phyloP scores from a whole-genome alignment of 2,329 filamentous ascomycete species.

The Calonectria pseudoreteaudii region DNA sequence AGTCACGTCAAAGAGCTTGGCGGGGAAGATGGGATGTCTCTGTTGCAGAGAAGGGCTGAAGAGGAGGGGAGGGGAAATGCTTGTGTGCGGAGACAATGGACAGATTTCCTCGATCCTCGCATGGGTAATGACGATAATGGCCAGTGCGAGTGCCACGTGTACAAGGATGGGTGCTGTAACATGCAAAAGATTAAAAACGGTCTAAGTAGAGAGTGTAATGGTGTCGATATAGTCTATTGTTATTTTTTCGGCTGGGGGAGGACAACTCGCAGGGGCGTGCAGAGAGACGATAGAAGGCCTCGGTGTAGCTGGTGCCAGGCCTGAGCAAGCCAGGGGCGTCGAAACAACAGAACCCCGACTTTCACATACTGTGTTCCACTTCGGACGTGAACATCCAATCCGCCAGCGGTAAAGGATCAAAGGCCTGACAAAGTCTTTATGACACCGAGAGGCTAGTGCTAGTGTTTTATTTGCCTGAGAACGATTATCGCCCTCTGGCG shows the following conservation, averaged over 20 bases:
- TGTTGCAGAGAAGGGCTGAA: conserved; percentile 22
- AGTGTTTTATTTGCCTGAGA: neutral
- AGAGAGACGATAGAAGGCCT: conserved; percentile 20
- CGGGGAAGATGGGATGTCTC: conserved; percentile 15
- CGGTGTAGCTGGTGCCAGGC: conserved; percentile 1
- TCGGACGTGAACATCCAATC: neutral
- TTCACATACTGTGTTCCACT: conserved; percentile 2
- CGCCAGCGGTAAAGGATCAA: conserved; percentile 1
- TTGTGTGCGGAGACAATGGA: conserved; percentile 25
- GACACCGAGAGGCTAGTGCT: neutral
- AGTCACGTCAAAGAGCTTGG: conserved; percentile 6
- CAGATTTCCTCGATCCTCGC: conserved; percentile 27
- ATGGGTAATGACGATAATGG: conserved; percentile 31
- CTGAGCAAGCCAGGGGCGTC: conserved; percentile 4
- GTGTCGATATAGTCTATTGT: neutral
- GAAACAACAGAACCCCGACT: conserved; percentile 2
- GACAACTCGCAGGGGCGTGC: neutral
- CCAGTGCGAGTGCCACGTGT: conserved; percentile 28
- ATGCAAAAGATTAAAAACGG: conserved; percentile 26
- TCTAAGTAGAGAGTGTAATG: conserved; percentile 13
- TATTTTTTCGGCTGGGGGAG: neutral
- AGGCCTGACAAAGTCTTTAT: neutral
- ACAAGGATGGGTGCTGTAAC: conserved; percentile 33
- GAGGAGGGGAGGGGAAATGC: conserved; percentile 20
- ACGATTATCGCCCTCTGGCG: neutral